These are phyloP conservation scores for Plasmodium knowlesi DNA, from an alignment of 169 alveolate species.

Conservation along the genomic window DNA sequence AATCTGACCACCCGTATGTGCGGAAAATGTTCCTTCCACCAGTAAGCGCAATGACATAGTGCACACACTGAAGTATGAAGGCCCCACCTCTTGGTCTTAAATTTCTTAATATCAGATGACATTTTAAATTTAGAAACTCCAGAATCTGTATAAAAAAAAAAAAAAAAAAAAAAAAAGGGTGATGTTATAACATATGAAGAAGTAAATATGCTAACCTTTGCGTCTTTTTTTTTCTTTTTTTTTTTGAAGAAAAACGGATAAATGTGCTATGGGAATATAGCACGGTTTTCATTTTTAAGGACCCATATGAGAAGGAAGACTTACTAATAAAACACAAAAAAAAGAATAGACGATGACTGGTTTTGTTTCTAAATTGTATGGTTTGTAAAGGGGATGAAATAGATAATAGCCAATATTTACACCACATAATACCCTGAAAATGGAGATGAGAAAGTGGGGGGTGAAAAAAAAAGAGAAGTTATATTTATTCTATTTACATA, in stretches of 20 bases:
- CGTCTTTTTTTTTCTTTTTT: neutral
- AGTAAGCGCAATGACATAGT: neutral
- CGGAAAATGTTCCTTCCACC: neutral
- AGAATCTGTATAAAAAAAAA: conserved; percentile 75
- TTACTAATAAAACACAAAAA: conserved; percentile 79
- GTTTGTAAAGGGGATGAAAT: conserved; percentile 95
- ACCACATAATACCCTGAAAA: conserved; percentile 89
- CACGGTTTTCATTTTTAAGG: neutral
- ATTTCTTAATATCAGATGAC: conserved; percentile 94
- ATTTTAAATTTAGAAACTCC: conserved; percentile 93
- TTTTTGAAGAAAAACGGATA: neutral
- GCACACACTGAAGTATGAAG: neutral
- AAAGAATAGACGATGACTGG: conserved; percentile 75
- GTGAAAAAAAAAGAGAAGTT: neutral
- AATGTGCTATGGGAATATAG: neutral
- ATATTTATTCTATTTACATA: neutral
- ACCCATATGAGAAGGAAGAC: neutral
- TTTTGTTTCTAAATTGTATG: conserved; percentile 78
- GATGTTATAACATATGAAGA: neutral
- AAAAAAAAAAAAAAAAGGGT: neutral
- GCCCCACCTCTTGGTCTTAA: conserved; percentile 90
- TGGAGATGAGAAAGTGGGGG: neutral
- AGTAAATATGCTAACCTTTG: neutral
- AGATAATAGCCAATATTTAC: conserved; percentile 92
- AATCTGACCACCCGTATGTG: neutral